These are phyloP conservation scores for Stereum hirsutum DNA, from an alignment of 1,284 basidiomycete species.

Conservation along the genomic window DNA sequence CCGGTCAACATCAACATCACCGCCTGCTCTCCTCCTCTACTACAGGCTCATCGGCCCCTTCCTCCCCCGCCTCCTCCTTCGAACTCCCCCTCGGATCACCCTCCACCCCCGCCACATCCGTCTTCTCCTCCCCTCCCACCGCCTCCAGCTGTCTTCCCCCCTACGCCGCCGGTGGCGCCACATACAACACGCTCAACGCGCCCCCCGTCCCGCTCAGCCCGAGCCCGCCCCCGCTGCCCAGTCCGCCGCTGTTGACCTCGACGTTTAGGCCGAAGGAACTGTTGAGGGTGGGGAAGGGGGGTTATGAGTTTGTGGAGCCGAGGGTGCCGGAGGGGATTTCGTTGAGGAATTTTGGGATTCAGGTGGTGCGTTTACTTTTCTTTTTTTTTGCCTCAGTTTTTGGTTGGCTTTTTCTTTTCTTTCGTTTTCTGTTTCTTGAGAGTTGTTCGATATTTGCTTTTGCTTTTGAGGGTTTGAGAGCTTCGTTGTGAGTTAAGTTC, in stretches of 20 bases:
- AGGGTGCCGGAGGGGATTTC: conserved; percentile 69
- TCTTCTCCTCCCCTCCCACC: conserved; percentile 9
- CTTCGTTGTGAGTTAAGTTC: no score
- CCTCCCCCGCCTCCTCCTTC: conserved; percentile 6
- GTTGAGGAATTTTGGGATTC: conserved; percentile 75
- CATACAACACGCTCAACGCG: no score
- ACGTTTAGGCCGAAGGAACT: conserved; percentile 29
- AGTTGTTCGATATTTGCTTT: no score
- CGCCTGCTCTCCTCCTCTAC: conserved; percentile 11
- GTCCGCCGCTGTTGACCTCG: conserved; percentile 18
- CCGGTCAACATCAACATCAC: neutral
- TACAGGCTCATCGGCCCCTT: conserved; percentile 12
- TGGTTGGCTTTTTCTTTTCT: neutral
- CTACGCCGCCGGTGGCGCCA: no score
- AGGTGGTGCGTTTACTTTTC: conserved; percentile 48
- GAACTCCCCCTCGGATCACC: no score
- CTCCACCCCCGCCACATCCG: conserved; percentile 10
- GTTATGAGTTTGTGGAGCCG: conserved; percentile 47
- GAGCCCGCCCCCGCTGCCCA: conserved; percentile 8
- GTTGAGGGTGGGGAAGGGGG: conserved; percentile 21
- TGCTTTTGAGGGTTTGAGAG: no score
- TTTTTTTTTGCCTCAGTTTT: no score
- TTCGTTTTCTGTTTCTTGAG: neutral
- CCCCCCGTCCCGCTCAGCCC: conserved; percentile 9
- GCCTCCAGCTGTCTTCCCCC: conserved; percentile 2